Evolutionary conservation across 2,329 filamentous ascomycete genomes (phyloP).

Genomic region (Fusarium bulbicola): DNA sequence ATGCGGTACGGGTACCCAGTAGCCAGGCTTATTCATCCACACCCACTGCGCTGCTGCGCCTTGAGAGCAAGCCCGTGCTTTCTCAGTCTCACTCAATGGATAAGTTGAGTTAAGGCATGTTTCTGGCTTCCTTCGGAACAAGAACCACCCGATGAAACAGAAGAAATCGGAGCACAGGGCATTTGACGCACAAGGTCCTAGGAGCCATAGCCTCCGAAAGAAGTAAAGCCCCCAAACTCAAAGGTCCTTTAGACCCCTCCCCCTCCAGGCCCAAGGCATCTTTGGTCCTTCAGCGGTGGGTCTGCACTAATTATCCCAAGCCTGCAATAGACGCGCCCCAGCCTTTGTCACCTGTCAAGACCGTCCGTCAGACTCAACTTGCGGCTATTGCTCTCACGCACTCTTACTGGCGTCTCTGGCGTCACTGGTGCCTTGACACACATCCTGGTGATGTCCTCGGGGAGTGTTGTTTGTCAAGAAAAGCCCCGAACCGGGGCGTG

Average conservation of each 20-base stretch:
- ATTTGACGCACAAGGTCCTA: conserved; percentile 32
- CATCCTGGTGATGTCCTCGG: conserved; percentile 29
- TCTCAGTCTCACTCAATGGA: conserved; percentile 28
- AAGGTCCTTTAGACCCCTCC: conserved; percentile 23
- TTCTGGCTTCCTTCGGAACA: conserved; percentile 19
- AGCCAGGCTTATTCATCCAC: conserved; percentile 35
- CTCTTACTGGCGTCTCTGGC: conserved; percentile 43
- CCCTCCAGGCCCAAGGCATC: conserved; percentile 40
- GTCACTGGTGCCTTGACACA: conserved; percentile 45
- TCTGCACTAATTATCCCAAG: conserved; percentile 38
- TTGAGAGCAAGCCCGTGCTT: conserved; percentile 36
- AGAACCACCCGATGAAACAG: conserved; percentile 20
- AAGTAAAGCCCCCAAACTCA: conserved; percentile 36
- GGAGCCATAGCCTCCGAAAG: conserved; percentile 20
- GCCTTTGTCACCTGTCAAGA: conserved; percentile 46
- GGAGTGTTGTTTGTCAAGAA: conserved; percentile 21
- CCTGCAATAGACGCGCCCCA: conserved; percentile 44
- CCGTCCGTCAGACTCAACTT: conserved; percentile 46
- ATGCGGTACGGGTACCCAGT: conserved; percentile 28
- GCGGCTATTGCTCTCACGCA: conserved; percentile 43
- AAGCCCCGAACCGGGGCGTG: conserved; percentile 31
- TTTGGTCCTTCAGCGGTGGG: conserved; percentile 37
- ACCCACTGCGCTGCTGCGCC: conserved; percentile 42
- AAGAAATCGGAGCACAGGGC: conserved; percentile 29
- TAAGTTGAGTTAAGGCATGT: conserved; percentile 17